A percentile compares a stretch with the other conserved stretches of the same genome.
Evolutionary conservation across 2,329 filamentous ascomycete genomes (phyloP).

Genomic region (Fusarium praegraminearum): DNA sequence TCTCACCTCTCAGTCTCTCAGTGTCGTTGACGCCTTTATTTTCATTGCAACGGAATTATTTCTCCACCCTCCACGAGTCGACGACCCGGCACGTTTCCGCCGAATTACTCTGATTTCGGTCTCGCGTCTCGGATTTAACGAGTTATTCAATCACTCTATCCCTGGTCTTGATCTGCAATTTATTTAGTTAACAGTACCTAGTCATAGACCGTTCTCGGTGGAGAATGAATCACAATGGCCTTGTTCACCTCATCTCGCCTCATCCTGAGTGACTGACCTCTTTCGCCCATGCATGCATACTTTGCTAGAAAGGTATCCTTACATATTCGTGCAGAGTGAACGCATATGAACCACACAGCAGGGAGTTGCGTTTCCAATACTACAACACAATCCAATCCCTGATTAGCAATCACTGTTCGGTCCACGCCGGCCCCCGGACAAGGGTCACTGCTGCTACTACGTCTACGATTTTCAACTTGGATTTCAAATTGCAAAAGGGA

Average conservation of each 20-base stretch:
- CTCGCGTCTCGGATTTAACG: constrained; percentile 17
- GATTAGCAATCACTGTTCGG: constrained; percentile 41
- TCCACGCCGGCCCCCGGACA: constrained; percentile 35
- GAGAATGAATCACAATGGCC: constrained; percentile 6
- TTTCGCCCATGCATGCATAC: constrained; percentile 4
- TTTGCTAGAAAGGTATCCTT: background rate
- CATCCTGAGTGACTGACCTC: background rate
- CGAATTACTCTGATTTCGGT: constrained; percentile 30
- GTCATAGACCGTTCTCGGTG: constrained; percentile 37
- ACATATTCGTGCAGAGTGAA: constrained; percentile 3
- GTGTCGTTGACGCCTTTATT: constrained; percentile 37
- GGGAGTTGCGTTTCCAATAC: background rate
- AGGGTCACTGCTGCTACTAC: constrained; percentile 22
- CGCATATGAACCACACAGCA: background rate
- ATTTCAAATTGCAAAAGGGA: background rate
- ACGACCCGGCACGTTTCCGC: constrained; percentile 25
- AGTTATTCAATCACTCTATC: constrained; percentile 9
- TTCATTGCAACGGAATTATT: constrained; percentile 23
- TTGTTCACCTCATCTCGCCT: constrained; percentile 7
- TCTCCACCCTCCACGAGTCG: constrained; percentile 34
- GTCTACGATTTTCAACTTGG: constrained; percentile 22
- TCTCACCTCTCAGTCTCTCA: background rate
- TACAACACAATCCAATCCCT: constrained; percentile 1
- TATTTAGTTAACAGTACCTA: background rate
- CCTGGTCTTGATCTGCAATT: background rate